Evolutionary conservation across 2,329 filamentous ascomycete species (phyloP).

Genomic region (Botrytis fabae): DNA sequence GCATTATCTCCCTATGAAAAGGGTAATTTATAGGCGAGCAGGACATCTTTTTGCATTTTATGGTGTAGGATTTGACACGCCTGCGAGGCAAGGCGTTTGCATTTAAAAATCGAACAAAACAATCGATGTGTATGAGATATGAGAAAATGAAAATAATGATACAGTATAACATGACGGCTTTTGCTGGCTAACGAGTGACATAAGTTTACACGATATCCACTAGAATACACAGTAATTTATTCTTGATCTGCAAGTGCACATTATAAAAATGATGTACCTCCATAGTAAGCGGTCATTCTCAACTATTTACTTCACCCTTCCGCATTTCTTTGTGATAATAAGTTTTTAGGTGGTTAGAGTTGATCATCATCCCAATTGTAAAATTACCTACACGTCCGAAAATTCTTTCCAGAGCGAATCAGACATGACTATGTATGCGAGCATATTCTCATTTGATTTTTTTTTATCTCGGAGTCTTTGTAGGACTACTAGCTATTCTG

Average conservation of each 20-base stretch:
- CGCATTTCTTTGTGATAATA: no score
- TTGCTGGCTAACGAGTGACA: background rate
- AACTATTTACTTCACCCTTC: background rate
- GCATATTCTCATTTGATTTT: background rate
- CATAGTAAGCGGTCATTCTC: background rate
- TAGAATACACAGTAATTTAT: background rate
- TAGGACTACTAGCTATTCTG: background rate
- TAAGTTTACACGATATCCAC: background rate
- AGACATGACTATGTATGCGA: no score
- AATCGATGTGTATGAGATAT: slow-evolving; percentile 1
- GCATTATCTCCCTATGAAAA: background rate
- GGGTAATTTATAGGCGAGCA: background rate
- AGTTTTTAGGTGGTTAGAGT: no score
- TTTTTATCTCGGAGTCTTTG: background rate
- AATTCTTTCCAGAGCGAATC: no score
- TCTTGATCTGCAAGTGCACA: background rate
- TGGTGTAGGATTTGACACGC: background rate
- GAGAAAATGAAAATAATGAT: background rate
- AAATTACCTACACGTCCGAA: no score
- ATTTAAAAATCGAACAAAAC: background rate
- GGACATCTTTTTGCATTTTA: background rate
- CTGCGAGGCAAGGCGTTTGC: slow-evolving; percentile 6
- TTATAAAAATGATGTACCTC: background rate
- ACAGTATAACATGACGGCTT: background rate
- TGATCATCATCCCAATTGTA: no score